A percentile compares a stretch with the other conserved stretches of the same genome.
phyloP scores from a whole-genome alignment of 179 eudicot genomes.

The Amaranthus tricolor region DNA sequence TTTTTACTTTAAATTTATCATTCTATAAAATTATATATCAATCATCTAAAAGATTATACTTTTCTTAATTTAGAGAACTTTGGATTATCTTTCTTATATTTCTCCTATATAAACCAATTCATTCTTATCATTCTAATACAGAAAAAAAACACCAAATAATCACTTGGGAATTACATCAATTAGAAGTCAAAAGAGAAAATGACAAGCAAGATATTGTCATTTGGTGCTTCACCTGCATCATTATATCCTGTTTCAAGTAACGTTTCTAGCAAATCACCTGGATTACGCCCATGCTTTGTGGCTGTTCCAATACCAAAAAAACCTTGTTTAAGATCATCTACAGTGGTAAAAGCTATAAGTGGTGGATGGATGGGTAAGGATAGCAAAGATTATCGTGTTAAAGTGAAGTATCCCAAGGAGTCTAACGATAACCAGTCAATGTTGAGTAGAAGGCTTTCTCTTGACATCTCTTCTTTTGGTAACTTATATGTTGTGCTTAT shows the following conservation, averaged over 20 bases:
- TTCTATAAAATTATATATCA: too few relatives aligned
- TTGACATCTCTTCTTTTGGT: slow-evolving; percentile 66
- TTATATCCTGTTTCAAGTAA: slow-evolving; percentile 7
- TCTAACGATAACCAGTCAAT: slow-evolving; percentile 12
- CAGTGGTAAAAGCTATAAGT: slow-evolving; percentile 35
- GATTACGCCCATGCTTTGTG: slow-evolving; percentile 14
- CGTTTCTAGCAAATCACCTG: neutral
- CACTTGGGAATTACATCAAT: too few relatives aligned
- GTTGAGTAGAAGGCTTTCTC: slow-evolving; percentile 35
- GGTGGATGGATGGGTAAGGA: slow-evolving; percentile 37
- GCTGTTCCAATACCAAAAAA: slow-evolving; percentile 11
- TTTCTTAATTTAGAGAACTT: too few relatives aligned
- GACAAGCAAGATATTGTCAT: slow-evolving; percentile 27
- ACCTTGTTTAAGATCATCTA: too few relatives aligned
- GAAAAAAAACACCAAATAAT: neutral
- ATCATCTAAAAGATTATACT: too few relatives aligned
- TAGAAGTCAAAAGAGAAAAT: neutral
- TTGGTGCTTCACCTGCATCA: slow-evolving; percentile 11
- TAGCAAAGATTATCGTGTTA: slow-evolving; percentile 33
- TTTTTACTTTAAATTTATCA: too few relatives aligned
- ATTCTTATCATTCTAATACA: neutral
- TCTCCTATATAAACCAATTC: neutral
- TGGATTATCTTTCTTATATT: too few relatives aligned
- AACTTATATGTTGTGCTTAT: slow-evolving; percentile 1
- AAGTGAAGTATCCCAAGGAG: slow-evolving; percentile 8